These are phyloP conservation scores for Didymella sp. DNA, from an alignment of 2,329 filamentous ascomycete species.

Conservation along the genomic window DNA sequence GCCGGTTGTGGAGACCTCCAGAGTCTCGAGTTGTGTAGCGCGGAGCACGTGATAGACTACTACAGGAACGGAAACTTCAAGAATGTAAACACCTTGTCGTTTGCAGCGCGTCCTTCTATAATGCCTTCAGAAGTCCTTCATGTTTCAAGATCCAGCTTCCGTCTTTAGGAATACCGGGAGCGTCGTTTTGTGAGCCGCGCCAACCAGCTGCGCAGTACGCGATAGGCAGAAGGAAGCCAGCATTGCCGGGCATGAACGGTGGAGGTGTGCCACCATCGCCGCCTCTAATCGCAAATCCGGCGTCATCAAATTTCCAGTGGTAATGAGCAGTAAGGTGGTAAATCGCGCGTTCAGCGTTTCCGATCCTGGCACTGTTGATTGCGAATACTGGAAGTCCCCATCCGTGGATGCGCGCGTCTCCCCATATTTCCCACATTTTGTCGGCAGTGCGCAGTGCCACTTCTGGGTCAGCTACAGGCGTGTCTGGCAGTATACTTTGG, in stretches of 20 bases:
- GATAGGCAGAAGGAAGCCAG: constrained; percentile 57
- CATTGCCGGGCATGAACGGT: constrained; percentile 63
- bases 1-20: constrained; percentile 4
- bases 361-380: constrained; percentile 38
- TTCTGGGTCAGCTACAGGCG: constrained; percentile 30
- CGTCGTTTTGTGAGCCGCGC: constrained; percentile 53
- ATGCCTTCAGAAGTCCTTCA: constrained; percentile 32
- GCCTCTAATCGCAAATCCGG: constrained; percentile 58
- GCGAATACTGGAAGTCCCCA: constrained; percentile 43
- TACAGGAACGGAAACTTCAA: constrained; percentile 4
- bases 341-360: constrained; percentile 36
- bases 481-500: constrained; percentile 37
- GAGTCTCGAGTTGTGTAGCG: constrained; percentile 2
- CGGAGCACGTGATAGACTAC: constrained; percentile 4
- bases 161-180: constrained; percentile 33
- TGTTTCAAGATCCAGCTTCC: constrained; percentile 32
- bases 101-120: constrained; percentile 20
- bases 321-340: constrained; percentile 57
- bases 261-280: constrained; percentile 62
- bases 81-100: constrained; percentile 18
- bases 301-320: constrained; percentile 62
- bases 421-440: constrained; percentile 40
- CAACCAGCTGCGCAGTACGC: constrained; percentile 64
- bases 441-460: constrained; percentile 36
- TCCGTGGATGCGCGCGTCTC: constrained; percentile 37